Percentiles rank a stretch among this genome's conserved stretches.
Conservation (phyloP, 108 stramenopile species). For the Fragilariopsis cylindrus region DNA sequence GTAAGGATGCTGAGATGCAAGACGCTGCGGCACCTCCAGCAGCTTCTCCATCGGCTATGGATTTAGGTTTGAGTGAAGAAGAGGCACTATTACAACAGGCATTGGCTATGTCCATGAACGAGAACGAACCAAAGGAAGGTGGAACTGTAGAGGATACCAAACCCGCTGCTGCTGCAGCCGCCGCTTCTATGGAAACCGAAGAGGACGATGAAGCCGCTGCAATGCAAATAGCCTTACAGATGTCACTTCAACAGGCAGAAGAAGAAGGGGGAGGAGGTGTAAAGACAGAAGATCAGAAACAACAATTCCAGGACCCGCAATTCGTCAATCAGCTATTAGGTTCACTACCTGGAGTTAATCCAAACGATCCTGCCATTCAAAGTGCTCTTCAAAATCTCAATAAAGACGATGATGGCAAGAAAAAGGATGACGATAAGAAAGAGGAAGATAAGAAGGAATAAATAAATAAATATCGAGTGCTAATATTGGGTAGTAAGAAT, state of each 20-base stretch:
- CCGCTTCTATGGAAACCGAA: constrained; percentile 22
- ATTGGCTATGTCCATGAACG: constrained; percentile 96
- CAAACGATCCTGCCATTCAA: constrained; percentile 91
- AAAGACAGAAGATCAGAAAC: constrained; percentile 17
- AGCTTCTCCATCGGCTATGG: constrained; percentile 25
- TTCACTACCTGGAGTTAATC: constrained; percentile 86
- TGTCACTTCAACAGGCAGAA: constrained; percentile 77
- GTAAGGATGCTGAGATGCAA: constrained; percentile 42
- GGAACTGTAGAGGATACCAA: constrained; percentile 28
- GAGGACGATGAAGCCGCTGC: constrained; percentile 89
- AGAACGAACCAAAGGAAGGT: constrained; percentile 49
- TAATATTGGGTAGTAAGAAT: background rate
- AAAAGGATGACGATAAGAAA: constrained; percentile 41
- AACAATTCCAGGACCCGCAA: constrained; percentile 77
- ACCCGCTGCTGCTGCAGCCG: constrained; percentile 20
- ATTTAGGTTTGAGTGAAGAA: constrained; percentile 64
- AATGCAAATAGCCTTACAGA: constrained; percentile 87
- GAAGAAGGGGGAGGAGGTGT: constrained; percentile 11
- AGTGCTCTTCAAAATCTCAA: constrained; percentile 68
- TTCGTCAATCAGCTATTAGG: constrained; percentile 72
- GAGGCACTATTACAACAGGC: constrained; percentile 94
- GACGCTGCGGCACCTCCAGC: constrained; percentile 32
- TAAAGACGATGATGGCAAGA: constrained; percentile 53
- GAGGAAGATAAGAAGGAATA: constrained; percentile 25
- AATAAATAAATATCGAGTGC: background rate